Percentiles rank a stretch among this genome's conserved stretches.
Evolutionary conservation across 441 rosid genomes (phyloP).

Genomic region (Adansonia madagascariensis): DNA sequence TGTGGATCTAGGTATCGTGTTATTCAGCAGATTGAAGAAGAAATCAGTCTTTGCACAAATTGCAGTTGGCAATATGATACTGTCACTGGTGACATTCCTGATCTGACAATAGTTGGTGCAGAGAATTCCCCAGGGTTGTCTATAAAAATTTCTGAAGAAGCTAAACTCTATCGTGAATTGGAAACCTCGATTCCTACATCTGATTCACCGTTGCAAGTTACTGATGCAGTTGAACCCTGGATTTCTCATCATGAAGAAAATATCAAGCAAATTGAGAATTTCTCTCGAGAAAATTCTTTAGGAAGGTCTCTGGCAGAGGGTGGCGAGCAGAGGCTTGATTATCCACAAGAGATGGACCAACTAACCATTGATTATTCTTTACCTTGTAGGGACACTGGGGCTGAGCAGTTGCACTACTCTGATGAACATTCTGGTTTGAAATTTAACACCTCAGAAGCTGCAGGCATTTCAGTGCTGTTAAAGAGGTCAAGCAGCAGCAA

Average conservation of each 20-base stretch:
- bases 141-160: constrained; percentile 40
- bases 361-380: constrained; percentile 40
- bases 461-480: constrained; percentile 69
- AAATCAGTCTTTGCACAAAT: constrained; percentile 63
- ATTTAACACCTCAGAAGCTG: constrained; percentile 55
- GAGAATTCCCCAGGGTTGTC: constrained; percentile 38
- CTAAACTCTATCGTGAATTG: constrained; percentile 37
- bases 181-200: constrained; percentile 30
- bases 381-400: constrained; percentile 40
- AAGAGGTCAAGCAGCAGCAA: constrained; percentile 83
- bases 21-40: constrained; percentile 44
- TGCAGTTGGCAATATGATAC: constrained; percentile 57
- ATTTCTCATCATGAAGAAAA: constrained; percentile 42
- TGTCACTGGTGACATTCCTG: constrained; percentile 35
- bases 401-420: constrained; percentile 40
- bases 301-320: constrained; percentile 41
- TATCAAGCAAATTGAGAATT: constrained; percentile 41
- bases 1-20: constrained; percentile 61
- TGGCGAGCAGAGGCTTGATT: constrained; percentile 40
- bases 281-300: constrained; percentile 43
- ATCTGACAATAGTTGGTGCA: constrained; percentile 35
- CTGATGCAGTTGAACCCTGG: constrained; percentile 39
- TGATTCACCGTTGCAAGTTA: constrained; percentile 41
- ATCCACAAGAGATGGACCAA: constrained; percentile 42
- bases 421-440: constrained; percentile 40